Evolutionary conservation across 352 stramenopile genomes (phyloP).

Genomic region (Phytophthora melonis): DNA sequence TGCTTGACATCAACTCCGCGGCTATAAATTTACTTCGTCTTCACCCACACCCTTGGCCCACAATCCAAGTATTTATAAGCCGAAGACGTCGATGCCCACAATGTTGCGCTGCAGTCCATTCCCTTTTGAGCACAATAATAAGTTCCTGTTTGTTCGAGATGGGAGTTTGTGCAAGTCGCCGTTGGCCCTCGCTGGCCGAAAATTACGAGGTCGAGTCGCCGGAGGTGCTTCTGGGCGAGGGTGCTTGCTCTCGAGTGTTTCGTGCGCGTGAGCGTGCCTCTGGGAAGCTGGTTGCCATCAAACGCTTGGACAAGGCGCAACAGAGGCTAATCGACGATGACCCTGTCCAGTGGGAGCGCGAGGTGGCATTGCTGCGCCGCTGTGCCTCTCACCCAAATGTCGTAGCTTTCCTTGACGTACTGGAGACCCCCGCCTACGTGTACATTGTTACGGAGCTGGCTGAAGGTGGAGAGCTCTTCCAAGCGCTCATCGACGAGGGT

Average conservation of each 20-base stretch:
- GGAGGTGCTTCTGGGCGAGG: constrained; percentile 56
- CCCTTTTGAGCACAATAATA: background rate
- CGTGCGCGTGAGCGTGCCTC: constrained; percentile 44
- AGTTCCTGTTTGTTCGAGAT: constrained; percentile 27
- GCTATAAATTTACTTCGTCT: too few species aligned
- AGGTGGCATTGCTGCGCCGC: constrained; percentile 59
- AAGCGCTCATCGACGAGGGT: constrained; percentile 73
- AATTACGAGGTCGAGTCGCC: constrained; percentile 55
- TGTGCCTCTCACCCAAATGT: constrained; percentile 68
- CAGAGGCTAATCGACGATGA: constrained; percentile 10
- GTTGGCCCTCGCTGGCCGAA: constrained; percentile 36
- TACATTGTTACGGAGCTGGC: constrained; percentile 73
- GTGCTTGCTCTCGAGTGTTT: constrained; percentile 63
- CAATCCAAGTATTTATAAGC: constrained; percentile 16
- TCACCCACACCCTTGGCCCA: too few species aligned
- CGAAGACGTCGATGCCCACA: background rate
- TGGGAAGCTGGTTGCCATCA: constrained; percentile 57
- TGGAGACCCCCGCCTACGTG: constrained; percentile 59
- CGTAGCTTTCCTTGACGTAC: constrained; percentile 57
- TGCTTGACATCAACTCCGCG: too few species aligned
- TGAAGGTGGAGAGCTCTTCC: constrained; percentile 72
- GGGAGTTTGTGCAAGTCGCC: constrained; percentile 57
- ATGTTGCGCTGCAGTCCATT: background rate
- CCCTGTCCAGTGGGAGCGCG: constrained; percentile 52
- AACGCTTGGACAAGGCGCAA: constrained; percentile 65